phyloP scores from a whole-genome alignment of 1,139 yeast species.

The Debaryomyces psychrophilus region DNA sequence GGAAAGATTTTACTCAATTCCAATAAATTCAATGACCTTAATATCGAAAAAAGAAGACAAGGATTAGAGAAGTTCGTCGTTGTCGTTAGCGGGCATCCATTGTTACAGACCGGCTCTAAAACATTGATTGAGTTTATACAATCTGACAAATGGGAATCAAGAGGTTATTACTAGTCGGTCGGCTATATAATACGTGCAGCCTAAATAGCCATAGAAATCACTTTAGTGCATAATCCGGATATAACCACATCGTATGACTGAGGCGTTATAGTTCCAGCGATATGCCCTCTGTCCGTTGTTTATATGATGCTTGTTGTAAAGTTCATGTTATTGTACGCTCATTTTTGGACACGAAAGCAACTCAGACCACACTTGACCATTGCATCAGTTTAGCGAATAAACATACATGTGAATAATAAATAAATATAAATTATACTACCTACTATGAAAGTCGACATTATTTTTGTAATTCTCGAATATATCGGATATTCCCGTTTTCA shows the following conservation, averaged over 20 bases:
- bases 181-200: not conserved
- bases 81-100: conserved; percentile 90
- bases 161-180: conserved; percentile 17
- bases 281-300: not conserved
- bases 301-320: not conserved
- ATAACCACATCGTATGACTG: not conserved
- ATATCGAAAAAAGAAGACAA: conserved; percentile 79
- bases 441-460: too few species aligned
- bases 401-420: too few species aligned
- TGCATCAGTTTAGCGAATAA: too few species aligned
- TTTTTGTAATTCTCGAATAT: too few species aligned
- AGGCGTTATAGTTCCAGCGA: not conserved
- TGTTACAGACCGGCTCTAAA: conserved; percentile 87
- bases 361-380: too few species aligned
- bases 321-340: too few species aligned
- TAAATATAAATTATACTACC: too few species aligned
- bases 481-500: too few species aligned
- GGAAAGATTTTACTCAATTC: conserved; percentile 74
- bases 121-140: conserved; percentile 84
- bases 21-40: conserved; percentile 78
- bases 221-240: not conserved
- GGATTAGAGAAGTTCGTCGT: conserved; percentile 82
- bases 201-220: not conserved
- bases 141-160: conserved; percentile 77
- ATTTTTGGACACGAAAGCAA: too few species aligned